Conservation (phyloP, 2,329 filamentous ascomycete species). For the Pseudogymnoascus sp. region DNA sequence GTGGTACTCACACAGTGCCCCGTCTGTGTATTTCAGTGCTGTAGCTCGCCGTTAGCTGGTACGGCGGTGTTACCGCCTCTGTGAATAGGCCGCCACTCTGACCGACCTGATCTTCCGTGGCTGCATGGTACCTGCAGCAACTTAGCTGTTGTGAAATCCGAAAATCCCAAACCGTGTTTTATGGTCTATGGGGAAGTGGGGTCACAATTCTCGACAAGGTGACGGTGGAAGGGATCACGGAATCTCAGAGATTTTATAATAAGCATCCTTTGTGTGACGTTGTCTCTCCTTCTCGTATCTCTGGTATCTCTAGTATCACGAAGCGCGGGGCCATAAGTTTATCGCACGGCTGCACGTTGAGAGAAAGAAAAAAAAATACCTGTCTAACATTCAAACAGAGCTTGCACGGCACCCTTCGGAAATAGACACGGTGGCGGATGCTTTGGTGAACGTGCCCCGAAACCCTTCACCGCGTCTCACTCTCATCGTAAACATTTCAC, state of each 20-base stretch:
- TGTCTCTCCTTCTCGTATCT: not conserved
- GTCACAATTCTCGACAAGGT: not conserved
- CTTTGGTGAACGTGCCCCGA: not conserved
- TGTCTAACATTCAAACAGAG: not conserved
- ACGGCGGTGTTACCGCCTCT: slow-evolving; percentile 8
- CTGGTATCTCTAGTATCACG: not conserved
- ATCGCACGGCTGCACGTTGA: not conserved
- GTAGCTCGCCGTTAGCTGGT: slow-evolving; percentile 7
- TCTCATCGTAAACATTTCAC: slow-evolving; percentile 6
- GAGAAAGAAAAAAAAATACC: not conserved
- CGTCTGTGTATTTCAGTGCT: not conserved
- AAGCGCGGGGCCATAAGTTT: not conserved
- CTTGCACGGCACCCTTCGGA: not conserved
- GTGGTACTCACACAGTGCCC: not conserved
- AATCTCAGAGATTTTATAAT: slow-evolving; percentile 4
- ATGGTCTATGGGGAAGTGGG: slow-evolving; percentile 7
- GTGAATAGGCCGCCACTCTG: slow-evolving; percentile 1
- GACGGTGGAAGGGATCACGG: not conserved
- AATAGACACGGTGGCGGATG: slow-evolving; percentile 1
- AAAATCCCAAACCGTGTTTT: slow-evolving; percentile 10
- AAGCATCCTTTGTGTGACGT: not conserved
- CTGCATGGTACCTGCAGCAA: slow-evolving; percentile 9
- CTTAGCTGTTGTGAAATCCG: not conserved
- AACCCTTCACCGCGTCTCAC: slow-evolving; percentile 4
- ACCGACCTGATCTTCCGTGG: slow-evolving; percentile 6